Base-by-base conservation (phyloP, 192 early-diverging fungal species). In the Podochytrium sp. region DNA sequence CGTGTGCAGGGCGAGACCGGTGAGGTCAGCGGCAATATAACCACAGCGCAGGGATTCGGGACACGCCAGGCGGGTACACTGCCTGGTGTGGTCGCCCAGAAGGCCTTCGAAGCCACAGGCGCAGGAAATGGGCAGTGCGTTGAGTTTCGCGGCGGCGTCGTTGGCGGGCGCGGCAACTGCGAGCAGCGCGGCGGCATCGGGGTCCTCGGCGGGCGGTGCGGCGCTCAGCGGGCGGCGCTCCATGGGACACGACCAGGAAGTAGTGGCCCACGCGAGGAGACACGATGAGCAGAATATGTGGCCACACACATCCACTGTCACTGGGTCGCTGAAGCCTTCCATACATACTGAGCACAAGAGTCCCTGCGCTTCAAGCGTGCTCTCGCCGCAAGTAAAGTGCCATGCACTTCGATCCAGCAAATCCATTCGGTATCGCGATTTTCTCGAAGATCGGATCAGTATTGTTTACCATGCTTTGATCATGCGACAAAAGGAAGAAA, bases 251-350 rank as follows among this genome's bases (percentile, higher is more conserved):
- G 67, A 56, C 30, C 14, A 20, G 16, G 34, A 34, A 29, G 2
- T 50, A 18, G 7, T 49, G 35, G 56, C 14, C 67, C 67, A 70
- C 29, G 52, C 67, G 3, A 12, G 10, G 20, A 70, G 33, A 56
- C 67, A 70, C 20, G 51, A 56, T 14, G 30, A 30, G 52, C 67
- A 70, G 67, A 70, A 70, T 16, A 18, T 14, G 67, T 70, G 67
- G 12, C 67, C 67, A 34, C 67, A 70, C 23, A 10, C 42, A 1
- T 3, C 32, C 29, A 70, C 12, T 32, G 14, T 10, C 7, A 56
- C 67, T 1, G 67, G 30, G 6, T 53, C 49, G n/a, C 27, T 56
- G 51, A 70, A 50, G 20, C 67, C 67, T 12, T 51, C 41, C 39
- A 43, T 66, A 33, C 65, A 66, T n/a, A 50, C 50, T 32, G 34